Conservation (phyloP, 2,329 filamentous ascomycete species). For the Penicillium sp. region DNA sequence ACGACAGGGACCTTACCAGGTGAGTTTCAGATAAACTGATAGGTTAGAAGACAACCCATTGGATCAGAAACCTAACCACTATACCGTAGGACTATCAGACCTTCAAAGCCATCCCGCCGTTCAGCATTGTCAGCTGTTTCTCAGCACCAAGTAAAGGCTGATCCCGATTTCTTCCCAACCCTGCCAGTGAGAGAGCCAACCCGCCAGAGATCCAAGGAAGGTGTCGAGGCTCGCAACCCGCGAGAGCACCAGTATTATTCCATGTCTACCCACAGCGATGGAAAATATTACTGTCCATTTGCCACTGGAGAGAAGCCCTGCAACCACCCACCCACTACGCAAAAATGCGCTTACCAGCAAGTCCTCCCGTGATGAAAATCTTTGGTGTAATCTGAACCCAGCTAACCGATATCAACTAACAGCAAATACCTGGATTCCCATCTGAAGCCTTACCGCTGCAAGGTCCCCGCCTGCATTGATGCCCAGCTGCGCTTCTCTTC, state of each 20-base stretch:
- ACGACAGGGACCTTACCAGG: conserved; percentile 43
- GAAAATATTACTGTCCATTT: conserved; percentile 91
- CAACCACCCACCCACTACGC: conserved; percentile 88
- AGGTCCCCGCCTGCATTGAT: conserved; percentile 76
- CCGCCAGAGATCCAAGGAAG: conserved; percentile 39
- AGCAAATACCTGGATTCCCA: conserved; percentile 98
- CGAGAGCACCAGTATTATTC: conserved; percentile 45
- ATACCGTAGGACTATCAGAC: conserved; percentile 39
- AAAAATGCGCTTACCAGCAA: conserved; percentile 99
- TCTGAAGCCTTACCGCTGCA: conserved; percentile 94
- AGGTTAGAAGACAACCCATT: background rate
- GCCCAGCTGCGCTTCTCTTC: conserved; percentile 91
- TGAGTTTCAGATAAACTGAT: conserved; percentile 24
- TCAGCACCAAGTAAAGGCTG: conserved; percentile 31
- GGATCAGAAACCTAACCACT: conserved; percentile 9
- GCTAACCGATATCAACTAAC: conserved; percentile 26
- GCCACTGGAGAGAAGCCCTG: conserved; percentile 66
- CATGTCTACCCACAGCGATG: conserved; percentile 56
- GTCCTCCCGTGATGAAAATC: conserved; percentile 36
- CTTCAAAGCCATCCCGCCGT: conserved; percentile 40
- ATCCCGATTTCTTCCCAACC: conserved; percentile 38
- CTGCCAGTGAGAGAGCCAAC: conserved; percentile 35
- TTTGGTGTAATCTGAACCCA: conserved; percentile 2
- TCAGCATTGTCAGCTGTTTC: conserved; percentile 34
- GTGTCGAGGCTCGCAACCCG: conserved; percentile 38